Conservation (phyloP, 345 rosid genomes). For the Lumnitzera littorea region DNA sequence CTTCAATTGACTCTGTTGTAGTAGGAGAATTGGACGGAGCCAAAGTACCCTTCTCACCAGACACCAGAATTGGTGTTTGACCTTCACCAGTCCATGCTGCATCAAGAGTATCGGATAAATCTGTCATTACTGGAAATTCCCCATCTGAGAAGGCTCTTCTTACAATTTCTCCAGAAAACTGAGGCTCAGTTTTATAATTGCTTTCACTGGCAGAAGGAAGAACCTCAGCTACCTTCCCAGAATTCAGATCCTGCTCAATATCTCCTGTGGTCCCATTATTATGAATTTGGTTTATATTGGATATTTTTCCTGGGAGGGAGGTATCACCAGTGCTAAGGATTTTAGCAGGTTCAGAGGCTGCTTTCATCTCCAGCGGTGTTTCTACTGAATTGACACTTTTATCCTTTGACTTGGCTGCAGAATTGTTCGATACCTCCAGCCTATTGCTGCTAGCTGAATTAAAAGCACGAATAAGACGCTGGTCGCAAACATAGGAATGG, state of each 20-base stretch:
- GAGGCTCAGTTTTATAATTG: constrained; percentile 21
- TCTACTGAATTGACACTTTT: constrained; percentile 37
- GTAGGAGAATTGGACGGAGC: constrained; percentile 15
- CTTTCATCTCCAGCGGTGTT: constrained; percentile 38
- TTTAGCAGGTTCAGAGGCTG: constrained; percentile 26
- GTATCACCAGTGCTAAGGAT: constrained; percentile 34
- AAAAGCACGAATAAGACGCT: constrained; percentile 52
- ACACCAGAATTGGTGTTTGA: constrained; percentile 21
- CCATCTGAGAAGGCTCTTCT: constrained; percentile 42
- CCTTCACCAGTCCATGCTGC: constrained; percentile 70
- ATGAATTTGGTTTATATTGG: constrained; percentile 24
- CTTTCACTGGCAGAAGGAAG: constrained; percentile 24
- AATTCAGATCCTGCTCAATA: constrained; percentile 23
- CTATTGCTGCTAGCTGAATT: constrained; percentile 34
- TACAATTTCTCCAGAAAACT: constrained; percentile 37
- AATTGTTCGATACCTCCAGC: constrained; percentile 27
- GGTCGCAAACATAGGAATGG: constrained; percentile 84
- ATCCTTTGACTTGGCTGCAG: constrained; percentile 25
- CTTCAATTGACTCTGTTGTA: constrained; percentile 13
- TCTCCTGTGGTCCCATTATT: constrained; percentile 17
- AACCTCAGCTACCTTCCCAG: constrained; percentile 24
- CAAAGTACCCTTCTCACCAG: constrained; percentile 27
- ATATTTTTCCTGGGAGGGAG: constrained; percentile 24
- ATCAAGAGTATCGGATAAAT: constrained; percentile 71
- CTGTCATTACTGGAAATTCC: constrained; percentile 28